phyloP scores from a whole-genome alignment of 495 filamentous ascomycete species.

The Massariosphaeria phaeospora region DNA sequence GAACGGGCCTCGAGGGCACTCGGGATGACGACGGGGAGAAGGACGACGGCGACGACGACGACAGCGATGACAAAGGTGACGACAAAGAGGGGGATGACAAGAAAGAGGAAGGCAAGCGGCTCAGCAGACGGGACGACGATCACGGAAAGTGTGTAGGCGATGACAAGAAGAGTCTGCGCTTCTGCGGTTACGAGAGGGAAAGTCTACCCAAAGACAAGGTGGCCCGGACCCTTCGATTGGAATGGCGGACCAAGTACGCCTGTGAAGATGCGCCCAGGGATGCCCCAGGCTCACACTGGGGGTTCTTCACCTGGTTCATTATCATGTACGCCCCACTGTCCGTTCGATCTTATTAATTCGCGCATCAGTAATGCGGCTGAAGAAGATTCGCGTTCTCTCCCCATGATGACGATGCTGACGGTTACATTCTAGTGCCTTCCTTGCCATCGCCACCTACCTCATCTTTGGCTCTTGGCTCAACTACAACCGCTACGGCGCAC shows the following conservation, averaged over 20 bases:
- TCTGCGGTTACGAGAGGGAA: constrained; percentile 59
- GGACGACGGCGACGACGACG: constrained; percentile 32
- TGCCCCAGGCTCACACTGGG: constrained; percentile 55
- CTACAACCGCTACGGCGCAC: constrained; percentile 91
- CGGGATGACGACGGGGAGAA: constrained; percentile 34
- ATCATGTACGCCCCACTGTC: constrained; percentile 66
- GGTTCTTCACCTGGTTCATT: constrained; percentile 96
- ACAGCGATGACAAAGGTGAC: constrained; percentile 37
- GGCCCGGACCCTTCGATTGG: constrained; percentile 58
- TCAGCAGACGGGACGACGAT: constrained; percentile 28
- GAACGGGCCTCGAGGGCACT: constrained; percentile 62
- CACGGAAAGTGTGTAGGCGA: constrained; percentile 39
- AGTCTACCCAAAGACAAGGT: constrained; percentile 39
- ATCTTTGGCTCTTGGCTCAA: constrained; percentile 99
- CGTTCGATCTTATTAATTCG: neutral
- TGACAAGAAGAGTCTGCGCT: constrained; percentile 55
- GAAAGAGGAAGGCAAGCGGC: constrained; percentile 26
- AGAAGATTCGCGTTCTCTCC: no score
- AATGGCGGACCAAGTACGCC: constrained; percentile 81
- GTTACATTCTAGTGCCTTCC: constrained; percentile 60
- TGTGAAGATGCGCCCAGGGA: constrained; percentile 60
- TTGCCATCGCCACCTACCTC: constrained; percentile 80
- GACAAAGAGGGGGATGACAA: constrained; percentile 35
- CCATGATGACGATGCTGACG: constrained; percentile 2
- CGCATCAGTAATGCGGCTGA: no score